Evolutionary conservation across 2,329 filamentous ascomycete species (phyloP), one percentile per base, ranked within the genome.

Genomic region (Volutella citrinella): DNA sequence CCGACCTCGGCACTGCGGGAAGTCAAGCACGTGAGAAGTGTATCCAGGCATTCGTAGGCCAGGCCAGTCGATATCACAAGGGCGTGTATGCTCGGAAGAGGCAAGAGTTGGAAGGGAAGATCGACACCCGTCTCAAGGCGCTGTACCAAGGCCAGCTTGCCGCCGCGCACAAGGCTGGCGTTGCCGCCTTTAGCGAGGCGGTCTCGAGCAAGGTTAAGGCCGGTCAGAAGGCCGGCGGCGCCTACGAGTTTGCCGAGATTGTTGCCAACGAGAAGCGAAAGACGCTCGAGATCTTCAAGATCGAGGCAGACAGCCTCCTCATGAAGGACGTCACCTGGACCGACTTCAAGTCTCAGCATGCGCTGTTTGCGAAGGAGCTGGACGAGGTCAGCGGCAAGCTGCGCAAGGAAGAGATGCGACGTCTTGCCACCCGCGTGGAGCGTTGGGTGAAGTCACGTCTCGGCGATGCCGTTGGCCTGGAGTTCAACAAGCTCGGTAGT

Each of bases 1-100:
- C 80, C 1, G 81, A 85, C 23, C 72, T 98, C 7, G 93, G 93
- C 25, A 62, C 68, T 10, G 77, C 76, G 1, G 91, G 95, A 67
- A 82, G 80, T 34, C 65, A 69, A 19, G 82, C 90, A 7, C 80
- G 94, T 24, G 66, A 72, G 27, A 83, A 83, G 50, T 82, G 84
- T 19, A 68, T 96, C 40, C 84, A 83, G 52, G 80, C 80, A n/a
- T 98, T 98, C 52, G 88, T 95, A 58, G 78, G 76, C 1, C 88
- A 95, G 58, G 93, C 93, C 3, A 90, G 90, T 58, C 77, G 93
- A 44, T 98, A 98, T 59, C 93, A 97, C 71, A 97, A 97, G 67
- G 89, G 84, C 13, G 93, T 98, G 12, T 98, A 93, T 61, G 74
- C 80, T 46, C 78, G 87, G 38, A 98, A 98, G 67, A 80, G 80